Evolutionary conservation across 768 basidiomycete genomes (phyloP).

Genomic region (Leccinum uliginosum): DNA sequence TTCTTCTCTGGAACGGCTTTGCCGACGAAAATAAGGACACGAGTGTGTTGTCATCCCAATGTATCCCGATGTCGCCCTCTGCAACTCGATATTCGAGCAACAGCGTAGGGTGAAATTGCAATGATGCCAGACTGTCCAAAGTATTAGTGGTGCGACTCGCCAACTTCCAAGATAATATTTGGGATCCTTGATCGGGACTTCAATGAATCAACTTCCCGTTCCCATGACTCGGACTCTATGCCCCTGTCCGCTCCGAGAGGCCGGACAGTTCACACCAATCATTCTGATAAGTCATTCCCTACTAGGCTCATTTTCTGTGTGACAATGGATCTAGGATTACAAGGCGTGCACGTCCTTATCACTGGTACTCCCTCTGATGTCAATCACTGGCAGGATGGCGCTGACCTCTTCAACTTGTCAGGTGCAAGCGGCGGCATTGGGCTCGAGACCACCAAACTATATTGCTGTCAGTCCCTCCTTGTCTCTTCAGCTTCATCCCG

Average conservation of each 20-base stretch:
- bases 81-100: too few relatives aligned
- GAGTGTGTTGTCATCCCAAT: too few relatives aligned
- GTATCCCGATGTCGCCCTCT: too few relatives aligned
- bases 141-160: too few relatives aligned
- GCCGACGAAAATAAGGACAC: too few relatives aligned
- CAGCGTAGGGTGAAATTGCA: too few relatives aligned
- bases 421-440: slow-evolving; percentile 76
- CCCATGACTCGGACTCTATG: not conserved
- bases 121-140: too few relatives aligned
- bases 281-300: not conserved
- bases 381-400: not conserved
- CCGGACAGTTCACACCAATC: not conserved
- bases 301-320: not conserved
- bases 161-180: too few relatives aligned
- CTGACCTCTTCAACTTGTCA: slow-evolving; percentile 14
- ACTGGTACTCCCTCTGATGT: slow-evolving; percentile 40
- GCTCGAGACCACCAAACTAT: slow-evolving; percentile 49
- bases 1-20: too few relatives aligned
- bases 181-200: not conserved
- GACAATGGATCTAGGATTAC: slow-evolving; percentile 52
- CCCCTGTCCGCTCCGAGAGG: not conserved
- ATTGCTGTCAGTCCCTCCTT: slow-evolving; percentile 40
- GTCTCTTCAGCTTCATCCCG: not conserved
- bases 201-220: not conserved
- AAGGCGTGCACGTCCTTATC: slow-evolving; percentile 58